These are phyloP conservation scores for Daldinia childiae DNA, from an alignment of 495 filamentous ascomycete species.

Conservation along the genomic window DNA sequence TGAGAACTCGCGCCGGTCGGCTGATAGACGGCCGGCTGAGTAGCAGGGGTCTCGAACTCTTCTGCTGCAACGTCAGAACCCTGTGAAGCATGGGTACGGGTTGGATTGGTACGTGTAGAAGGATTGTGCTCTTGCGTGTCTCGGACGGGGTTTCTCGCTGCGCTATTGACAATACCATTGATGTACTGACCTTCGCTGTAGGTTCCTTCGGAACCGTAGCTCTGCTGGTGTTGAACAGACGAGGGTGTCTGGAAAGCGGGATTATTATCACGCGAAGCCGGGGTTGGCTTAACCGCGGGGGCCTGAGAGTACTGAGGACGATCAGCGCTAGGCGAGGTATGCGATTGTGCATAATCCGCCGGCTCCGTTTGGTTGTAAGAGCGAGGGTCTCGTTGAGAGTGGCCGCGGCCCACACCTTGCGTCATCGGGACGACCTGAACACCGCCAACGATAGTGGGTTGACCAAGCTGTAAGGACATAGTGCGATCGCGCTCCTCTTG, in stretches of 20 bases:
- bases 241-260: slow-evolving; percentile 41
- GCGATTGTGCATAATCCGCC: slow-evolving; percentile 51
- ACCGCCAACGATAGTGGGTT: slow-evolving; percentile 87
- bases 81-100: slow-evolving; percentile 46
- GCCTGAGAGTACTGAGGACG: slow-evolving; percentile 52
- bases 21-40: slow-evolving; percentile 47
- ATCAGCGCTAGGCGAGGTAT: slow-evolving; percentile 43
- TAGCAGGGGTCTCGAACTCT: slow-evolving; percentile 58
- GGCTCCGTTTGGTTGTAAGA: slow-evolving; percentile 53
- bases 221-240: slow-evolving; percentile 50
- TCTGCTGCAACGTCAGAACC: slow-evolving; percentile 58
- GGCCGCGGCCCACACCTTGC: slow-evolving; percentile 74
- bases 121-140: slow-evolving; percentile 56
- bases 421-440: slow-evolving; percentile 98
- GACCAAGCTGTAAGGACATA: slow-evolving; percentile 82
- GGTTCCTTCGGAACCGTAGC: slow-evolving; percentile 60
- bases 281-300: slow-evolving; percentile 48
- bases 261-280: slow-evolving; percentile 38
- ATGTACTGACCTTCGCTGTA: slow-evolving; percentile 68
- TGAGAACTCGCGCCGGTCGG: slow-evolving; percentile 50
- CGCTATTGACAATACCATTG: slow-evolving; percentile 47
- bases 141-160: slow-evolving; percentile 56
- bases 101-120: slow-evolving; percentile 48
- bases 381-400: slow-evolving; percentile 56
- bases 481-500: slow-evolving; percentile 96